Conservation (phyloP, 768 basidiomycete genomes). For the Lactarius quietus region DNA sequence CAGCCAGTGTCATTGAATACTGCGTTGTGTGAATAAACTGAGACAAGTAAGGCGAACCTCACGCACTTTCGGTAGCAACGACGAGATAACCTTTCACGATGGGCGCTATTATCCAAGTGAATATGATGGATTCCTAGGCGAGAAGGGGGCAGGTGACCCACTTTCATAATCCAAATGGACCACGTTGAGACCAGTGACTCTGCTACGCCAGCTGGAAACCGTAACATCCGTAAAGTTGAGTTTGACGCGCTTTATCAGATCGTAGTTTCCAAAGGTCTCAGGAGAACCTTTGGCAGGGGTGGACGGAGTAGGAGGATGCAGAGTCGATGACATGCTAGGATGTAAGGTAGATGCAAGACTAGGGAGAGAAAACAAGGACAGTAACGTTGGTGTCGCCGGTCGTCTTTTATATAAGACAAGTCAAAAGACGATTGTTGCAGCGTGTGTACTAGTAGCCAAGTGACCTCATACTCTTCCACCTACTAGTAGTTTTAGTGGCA, state of each 20-base stretch:
- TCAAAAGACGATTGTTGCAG: slow-evolving; percentile 16
- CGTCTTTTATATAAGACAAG: slow-evolving; percentile 15
- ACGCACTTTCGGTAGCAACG: slow-evolving; percentile 83
- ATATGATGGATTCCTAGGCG: slow-evolving; percentile 13
- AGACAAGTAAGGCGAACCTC: slow-evolving; percentile 5
- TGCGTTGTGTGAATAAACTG: slow-evolving; percentile 31
- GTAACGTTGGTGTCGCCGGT: background rate
- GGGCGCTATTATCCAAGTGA: slow-evolving; percentile 51
- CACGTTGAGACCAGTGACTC: slow-evolving; percentile 81
- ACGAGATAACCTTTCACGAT: slow-evolving; percentile 91
- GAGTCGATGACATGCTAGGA: slow-evolving; percentile 17
- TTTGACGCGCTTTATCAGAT: slow-evolving; percentile 72
- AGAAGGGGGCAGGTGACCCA: slow-evolving; percentile 34
- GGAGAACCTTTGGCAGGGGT: background rate
- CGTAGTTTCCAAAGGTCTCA: slow-evolving; percentile 69
- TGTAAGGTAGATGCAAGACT: slow-evolving; percentile 6
- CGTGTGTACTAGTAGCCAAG: no score
- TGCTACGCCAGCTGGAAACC: slow-evolving; percentile 86
- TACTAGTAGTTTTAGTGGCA: no score
- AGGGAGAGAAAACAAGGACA: slow-evolving; percentile 14
- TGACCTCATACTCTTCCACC: no score
- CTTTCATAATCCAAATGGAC: slow-evolving; percentile 92
- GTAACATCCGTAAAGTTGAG: slow-evolving; percentile 76
- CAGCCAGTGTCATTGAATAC: slow-evolving; percentile 95
- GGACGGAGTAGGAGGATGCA: slow-evolving; percentile 1